Base-by-base conservation (phyloP, 2,329 filamentous ascomycete species). In the Colletotrichum lindemuthianum region DNA sequence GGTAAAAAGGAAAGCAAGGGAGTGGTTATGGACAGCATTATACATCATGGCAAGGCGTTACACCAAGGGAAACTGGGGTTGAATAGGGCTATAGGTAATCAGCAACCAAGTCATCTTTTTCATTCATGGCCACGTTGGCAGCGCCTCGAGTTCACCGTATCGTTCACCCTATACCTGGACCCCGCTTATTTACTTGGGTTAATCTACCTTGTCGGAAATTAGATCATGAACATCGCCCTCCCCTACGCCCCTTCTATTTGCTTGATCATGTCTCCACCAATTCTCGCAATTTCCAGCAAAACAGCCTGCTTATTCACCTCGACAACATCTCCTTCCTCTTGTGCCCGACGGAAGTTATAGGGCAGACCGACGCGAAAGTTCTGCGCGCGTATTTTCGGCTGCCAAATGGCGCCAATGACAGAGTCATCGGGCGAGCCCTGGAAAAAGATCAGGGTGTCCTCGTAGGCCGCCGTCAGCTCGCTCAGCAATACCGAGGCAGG, bases 381-480 rank as follows among this genome's bases (percentile, higher is more conserved):
- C 67, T 92, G 84, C 58, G 71, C 74, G 24, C 81, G 80, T 64
- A 86, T 69, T 67, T 80, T 80, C 2, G 85, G 85, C 59, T 85
- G 86, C 87, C 87, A 89, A 49, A 89, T 80, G 15, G 80, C 85
- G 2, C 84, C 83, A 12, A 91, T 82, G 8, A 87, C 74, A 16
- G 72, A 73, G 60, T 87, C 82, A 32, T 88, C 83, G 2, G 82
- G 80, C 1, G 82, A 75, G 37, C 93, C 90, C 68, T 89, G 85
- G 81, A 98, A 97, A 76, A 97, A 92, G 2, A 97, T 80, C 39
- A 97, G 79, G 3, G 87, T 86, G 40, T 89, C 85, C 4, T 85
- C 84, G 73, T 93, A 97, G 2, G 88, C 75, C 4, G 78, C 79
- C 67, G 87, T 81, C 11, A 98, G 79, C 71, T 96, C 92, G 13